Conservation (phyloP, 805 yeast species). For the Yarrowia sp. region DNA sequence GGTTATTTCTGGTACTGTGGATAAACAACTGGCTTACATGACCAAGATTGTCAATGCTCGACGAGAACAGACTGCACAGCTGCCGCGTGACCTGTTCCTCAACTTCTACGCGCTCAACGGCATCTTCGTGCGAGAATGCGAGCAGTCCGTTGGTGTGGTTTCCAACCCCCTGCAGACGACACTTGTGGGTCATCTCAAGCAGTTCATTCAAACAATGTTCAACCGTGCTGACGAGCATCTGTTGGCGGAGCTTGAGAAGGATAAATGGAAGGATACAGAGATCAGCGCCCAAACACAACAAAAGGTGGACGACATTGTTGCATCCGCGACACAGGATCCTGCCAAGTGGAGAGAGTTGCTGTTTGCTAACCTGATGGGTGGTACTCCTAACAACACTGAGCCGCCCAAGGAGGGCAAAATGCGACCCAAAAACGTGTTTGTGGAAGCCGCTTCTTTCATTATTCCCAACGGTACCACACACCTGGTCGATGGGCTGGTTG, state of each 20-base stretch:
- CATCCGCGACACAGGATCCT: slow-evolving; percentile 49
- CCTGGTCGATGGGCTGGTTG: slow-evolving; percentile 46
- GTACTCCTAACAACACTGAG: slow-evolving; percentile 35
- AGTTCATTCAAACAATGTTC: slow-evolving; percentile 58
- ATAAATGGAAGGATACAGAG: slow-evolving; percentile 77
- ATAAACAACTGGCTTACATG: slow-evolving; percentile 47
- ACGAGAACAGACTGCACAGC: slow-evolving; percentile 61
- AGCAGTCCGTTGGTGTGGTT: slow-evolving; percentile 68
- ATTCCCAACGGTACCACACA: slow-evolving; percentile 52
- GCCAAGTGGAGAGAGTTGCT: slow-evolving; percentile 47
- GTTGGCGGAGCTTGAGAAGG: slow-evolving; percentile 56
- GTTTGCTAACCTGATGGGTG: slow-evolving; percentile 26
- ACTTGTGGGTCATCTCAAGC: slow-evolving; percentile 62
- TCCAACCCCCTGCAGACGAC: slow-evolving; percentile 63
- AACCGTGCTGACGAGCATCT: slow-evolving; percentile 49
- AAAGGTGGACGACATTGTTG: slow-evolving; percentile 50
- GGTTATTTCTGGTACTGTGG: slow-evolving; percentile 69
- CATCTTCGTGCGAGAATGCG: slow-evolving; percentile 78
- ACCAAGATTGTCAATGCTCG: slow-evolving; percentile 76
- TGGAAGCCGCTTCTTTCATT: slow-evolving; percentile 56
- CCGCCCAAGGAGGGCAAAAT: slow-evolving; percentile 35
- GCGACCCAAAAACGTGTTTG: slow-evolving; percentile 39
- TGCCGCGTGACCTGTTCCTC: slow-evolving; percentile 60
- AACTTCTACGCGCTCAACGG: slow-evolving; percentile 64
- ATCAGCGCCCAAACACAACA: slow-evolving; percentile 50